Base-by-base conservation (phyloP, 192 early-diverging fungal species). In the Geranomyces variabilis region DNA sequence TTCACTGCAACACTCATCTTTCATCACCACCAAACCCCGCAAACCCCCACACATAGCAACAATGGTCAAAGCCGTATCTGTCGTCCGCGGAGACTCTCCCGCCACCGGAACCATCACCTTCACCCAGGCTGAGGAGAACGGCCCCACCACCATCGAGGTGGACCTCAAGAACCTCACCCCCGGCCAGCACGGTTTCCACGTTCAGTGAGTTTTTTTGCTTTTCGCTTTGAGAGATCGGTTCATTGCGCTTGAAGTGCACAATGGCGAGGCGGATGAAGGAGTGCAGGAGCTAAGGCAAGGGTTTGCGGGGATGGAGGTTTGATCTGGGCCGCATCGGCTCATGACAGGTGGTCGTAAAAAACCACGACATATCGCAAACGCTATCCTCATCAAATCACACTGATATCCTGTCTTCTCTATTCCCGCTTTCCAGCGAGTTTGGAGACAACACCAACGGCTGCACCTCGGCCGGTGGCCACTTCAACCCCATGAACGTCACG, bases 151-250 rank as follows among this genome's bases (percentile, higher is more conserved):
- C 48, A 80, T 84, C 57, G 51, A 66, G 44, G 81, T 96, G 77
- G 75, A 86, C 31, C 87, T 84, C 64, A 71, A 76, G 63, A 89
- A 88, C 46, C 84, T 96, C 61, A 73, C 74, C 5, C 80, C 87
- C 17, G 93, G 92, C 46, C 77, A 86, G 66, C 93, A 93, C 82
- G 94, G 94, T 60, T 93, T 96, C 91, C 94, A 96, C 80, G 78
- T 94, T 71, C 93, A 94, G 80, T 78, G 46, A 68, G 71, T 55
- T 9, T 41, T 10, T 10, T 3, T 7, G 36, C 36, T 41, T 41
- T 41, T 41, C 36, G 10, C 3, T 10, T 3, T 41, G 5, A 41
- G 36, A 41, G 10, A 41, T n/a, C n/a, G n/a, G n/a, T n/a, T n/a
- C 36, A 41, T 41, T 7, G 36, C 36, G 36, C 36, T 41, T 41